A percentile compares a stretch with the other conserved stretches of the same genome.
Conservation (phyloP, 345 rosid species). For the Atalantia buxifolia region DNA sequence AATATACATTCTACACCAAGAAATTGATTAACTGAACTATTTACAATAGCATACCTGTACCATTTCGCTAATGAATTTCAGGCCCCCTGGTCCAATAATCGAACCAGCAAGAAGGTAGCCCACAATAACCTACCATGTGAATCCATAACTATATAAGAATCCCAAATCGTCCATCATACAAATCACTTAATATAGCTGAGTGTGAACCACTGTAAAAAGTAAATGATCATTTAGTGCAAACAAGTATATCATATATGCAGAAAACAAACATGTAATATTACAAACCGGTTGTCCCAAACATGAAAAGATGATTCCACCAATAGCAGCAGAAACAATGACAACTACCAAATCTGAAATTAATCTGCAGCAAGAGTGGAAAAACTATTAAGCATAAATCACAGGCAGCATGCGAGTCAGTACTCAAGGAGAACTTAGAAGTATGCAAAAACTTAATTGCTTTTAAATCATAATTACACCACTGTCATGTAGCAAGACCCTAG, state of each 20-base stretch:
- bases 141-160: not conserved
- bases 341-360: conserved; percentile 96
- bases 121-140: conserved; percentile 66
- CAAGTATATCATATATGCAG: conserved; percentile 17
- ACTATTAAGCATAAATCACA: conserved; percentile 19
- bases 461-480: not conserved
- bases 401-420: conserved; percentile 12
- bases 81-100: conserved; percentile 93
- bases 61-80: conserved; percentile 96
- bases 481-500: not conserved
- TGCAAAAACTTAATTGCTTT: not conserved
- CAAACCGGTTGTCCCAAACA: conserved; percentile 98
- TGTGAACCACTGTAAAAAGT: not conserved
- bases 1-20: not conserved
- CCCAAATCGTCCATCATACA: not conserved
- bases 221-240: not conserved
- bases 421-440: not conserved
- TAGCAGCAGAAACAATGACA: conserved; percentile 95
- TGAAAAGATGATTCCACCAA: conserved; percentile 93
- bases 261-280: conserved; percentile 10
- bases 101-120: conserved; percentile 99
- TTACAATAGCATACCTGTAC: conserved; percentile 68
- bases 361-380: conserved; percentile 40
- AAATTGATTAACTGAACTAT: not conserved
- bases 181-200: conserved; percentile 11